Evolutionary conservation across 345 rosid genomes (phyloP).

Genomic region (Brassica rapa): DNA sequence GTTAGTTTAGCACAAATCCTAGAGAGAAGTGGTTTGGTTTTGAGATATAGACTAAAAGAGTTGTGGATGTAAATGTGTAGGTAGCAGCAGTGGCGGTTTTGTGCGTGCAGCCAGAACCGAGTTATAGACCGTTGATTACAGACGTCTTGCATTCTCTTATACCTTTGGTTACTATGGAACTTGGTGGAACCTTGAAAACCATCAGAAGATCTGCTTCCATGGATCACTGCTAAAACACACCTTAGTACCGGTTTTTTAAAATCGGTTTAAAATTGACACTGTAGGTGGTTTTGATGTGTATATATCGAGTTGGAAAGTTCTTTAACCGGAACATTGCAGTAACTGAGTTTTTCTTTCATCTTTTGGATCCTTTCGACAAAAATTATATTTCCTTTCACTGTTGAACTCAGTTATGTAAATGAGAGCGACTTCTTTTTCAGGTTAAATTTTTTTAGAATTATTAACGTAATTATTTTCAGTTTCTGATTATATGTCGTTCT

Average conservation of each 20-base stretch:
- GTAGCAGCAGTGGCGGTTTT: constrained; percentile 95
- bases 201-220: constrained; percentile 30
- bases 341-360: neutral
- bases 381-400: neutral
- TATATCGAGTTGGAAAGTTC: neutral
- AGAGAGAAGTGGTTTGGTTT: neutral
- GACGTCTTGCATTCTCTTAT: constrained; percentile 86
- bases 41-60: constrained; percentile 4
- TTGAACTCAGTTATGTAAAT: constrained; percentile 17
- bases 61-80: constrained; percentile 44
- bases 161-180: constrained; percentile 42
- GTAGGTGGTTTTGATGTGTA: constrained; percentile 20
- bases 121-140: constrained; percentile 83
- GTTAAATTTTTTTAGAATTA: neutral
- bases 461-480: neutral
- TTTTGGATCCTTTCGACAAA: neutral
- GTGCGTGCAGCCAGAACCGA: constrained; percentile 92
- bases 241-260: constrained; percentile 2
- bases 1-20: constrained; percentile 43
- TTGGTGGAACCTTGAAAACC: constrained; percentile 73
- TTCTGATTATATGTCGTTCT: no score
- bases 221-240: constrained; percentile 24
- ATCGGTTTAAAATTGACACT: constrained; percentile 12
- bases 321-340: constrained; percentile 11
- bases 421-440: neutral